A percentile compares a stretch with the other conserved stretches of the same genome.
Evolutionary conservation across 1,284 basidiomycete genomes (phyloP).

Genomic region (Leucoagaricus sp.): DNA sequence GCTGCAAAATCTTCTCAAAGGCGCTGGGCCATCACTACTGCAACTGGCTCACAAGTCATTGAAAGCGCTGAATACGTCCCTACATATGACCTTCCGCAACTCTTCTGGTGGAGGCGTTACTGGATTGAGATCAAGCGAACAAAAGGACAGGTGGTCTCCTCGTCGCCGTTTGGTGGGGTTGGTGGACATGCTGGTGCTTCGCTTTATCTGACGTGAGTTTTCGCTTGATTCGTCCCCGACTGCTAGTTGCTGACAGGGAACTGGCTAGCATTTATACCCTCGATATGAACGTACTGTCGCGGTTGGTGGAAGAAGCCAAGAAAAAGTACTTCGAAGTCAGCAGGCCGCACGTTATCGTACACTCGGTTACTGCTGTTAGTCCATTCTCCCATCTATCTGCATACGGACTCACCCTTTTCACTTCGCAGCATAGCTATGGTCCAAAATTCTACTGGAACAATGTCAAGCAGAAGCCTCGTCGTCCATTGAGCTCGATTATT

Average conservation of each 20-base stretch:
- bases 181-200: conserved; percentile 15
- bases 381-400: conserved; percentile 2
- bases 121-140: conserved; percentile 45
- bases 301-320: conserved; percentile 47
- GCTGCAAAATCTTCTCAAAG: conserved; percentile 42
- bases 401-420: not conserved
- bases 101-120: conserved; percentile 52
- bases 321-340: conserved; percentile 43
- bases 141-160: conserved; percentile 7
- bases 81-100: conserved; percentile 43
- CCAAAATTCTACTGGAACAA: conserved; percentile 41
- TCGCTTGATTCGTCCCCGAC: not conserved
- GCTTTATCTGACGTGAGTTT: conserved; percentile 35
- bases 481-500: conserved; percentile 52
- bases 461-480: conserved; percentile 46
- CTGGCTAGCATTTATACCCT: conserved; percentile 45
- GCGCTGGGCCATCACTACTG: conserved; percentile 39
- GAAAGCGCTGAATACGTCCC: conserved; percentile 49
- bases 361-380: conserved; percentile 40
- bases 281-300: conserved; percentile 42
- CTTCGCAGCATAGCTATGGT: conserved; percentile 32
- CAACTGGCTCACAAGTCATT: conserved; percentile 17
- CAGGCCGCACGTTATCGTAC: conserved; percentile 46
- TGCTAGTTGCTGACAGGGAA: not conserved
- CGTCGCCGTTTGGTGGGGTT: conserved; percentile 1